Percentiles rank a stretch among this genome's conserved stretches.
These are phyloP conservation scores for Colletotrichum godetiae DNA, from an alignment of 2,329 filamentous ascomycete genomes.

Conservation along the genomic window DNA sequence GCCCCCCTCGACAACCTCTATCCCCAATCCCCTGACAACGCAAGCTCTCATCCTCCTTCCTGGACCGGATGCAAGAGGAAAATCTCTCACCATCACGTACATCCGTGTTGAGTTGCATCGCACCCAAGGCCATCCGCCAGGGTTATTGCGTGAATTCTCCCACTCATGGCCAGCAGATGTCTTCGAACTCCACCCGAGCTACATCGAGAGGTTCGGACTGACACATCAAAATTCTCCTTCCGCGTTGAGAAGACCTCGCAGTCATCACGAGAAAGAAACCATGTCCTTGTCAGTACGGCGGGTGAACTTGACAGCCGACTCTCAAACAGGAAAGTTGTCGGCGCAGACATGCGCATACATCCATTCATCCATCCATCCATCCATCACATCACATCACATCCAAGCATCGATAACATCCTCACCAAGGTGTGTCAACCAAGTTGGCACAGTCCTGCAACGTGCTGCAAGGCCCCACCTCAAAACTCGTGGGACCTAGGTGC, in stretches of 20 bases:
- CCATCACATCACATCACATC: not conserved
- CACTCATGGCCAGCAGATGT: not conserved
- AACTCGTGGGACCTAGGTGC: not conserved
- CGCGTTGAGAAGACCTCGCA: constrained; percentile 5
- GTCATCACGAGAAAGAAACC: not conserved
- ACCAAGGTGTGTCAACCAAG: not conserved
- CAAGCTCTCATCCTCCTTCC: not conserved
- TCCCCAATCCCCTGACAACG: not conserved
- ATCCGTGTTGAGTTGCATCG: constrained; percentile 31
- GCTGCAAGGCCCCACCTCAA: not conserved
- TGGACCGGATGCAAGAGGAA: constrained; percentile 14
- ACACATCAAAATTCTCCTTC: constrained; percentile 10
- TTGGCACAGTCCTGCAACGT: not conserved
- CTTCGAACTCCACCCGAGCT: constrained; percentile 17
- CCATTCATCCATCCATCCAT: not conserved
- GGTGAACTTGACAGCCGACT: not conserved
- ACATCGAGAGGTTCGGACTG: not conserved
- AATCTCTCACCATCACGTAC: constrained; percentile 14
- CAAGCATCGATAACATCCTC: not conserved
- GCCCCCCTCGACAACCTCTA: not conserved
- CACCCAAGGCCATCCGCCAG: constrained; percentile 1
- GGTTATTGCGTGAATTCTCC: constrained; percentile 5
- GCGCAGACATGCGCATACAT: not conserved
- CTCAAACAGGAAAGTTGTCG: constrained; percentile 23
- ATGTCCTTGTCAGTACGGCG: constrained; percentile 19